Percentiles rank a stretch among this genome's conserved stretches.
Evolutionary conservation across 495 filamentous ascomycete species (phyloP).

Genomic region (Baudoinia panamericana): DNA sequence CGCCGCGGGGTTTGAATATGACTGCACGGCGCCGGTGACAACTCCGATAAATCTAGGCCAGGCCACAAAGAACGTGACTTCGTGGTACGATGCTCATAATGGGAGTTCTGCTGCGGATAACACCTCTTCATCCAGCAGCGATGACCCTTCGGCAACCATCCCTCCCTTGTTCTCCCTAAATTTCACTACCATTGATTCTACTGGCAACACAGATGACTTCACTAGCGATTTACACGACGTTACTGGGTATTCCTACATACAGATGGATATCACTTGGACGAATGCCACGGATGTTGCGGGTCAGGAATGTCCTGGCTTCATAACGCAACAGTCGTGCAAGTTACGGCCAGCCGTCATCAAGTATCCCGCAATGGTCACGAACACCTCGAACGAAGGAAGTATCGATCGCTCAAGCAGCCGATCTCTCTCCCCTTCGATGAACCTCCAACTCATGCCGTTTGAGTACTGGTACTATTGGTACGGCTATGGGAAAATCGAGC

Average conservation of each 20-base stretch:
- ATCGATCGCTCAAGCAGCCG: background rate
- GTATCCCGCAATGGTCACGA: background rate
- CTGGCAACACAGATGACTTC: no score
- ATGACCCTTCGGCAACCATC: no score
- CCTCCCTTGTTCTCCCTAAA: no score
- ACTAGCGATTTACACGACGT: no score
- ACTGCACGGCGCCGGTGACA: background rate
- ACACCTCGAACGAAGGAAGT: background rate
- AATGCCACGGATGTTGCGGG: no score
- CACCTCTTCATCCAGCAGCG: background rate
- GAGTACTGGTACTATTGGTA: no score
- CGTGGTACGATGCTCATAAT: background rate
- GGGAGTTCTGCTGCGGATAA: background rate
- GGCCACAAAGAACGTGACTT: background rate
- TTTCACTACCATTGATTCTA: no score
- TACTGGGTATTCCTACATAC: no score
- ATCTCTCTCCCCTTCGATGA: background rate
- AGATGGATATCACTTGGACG: no score
- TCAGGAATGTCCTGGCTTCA: background rate
- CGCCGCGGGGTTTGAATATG: background rate
- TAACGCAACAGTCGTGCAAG: background rate
- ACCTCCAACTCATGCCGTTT: background rate
- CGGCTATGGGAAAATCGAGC: background rate
- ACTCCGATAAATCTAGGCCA: background rate
- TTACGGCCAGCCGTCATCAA: conserved; percentile 1